phyloP scores from a whole-genome alignment of 2,329 filamentous ascomycete genomes.

The Colletotrichum caudatum region DNA sequence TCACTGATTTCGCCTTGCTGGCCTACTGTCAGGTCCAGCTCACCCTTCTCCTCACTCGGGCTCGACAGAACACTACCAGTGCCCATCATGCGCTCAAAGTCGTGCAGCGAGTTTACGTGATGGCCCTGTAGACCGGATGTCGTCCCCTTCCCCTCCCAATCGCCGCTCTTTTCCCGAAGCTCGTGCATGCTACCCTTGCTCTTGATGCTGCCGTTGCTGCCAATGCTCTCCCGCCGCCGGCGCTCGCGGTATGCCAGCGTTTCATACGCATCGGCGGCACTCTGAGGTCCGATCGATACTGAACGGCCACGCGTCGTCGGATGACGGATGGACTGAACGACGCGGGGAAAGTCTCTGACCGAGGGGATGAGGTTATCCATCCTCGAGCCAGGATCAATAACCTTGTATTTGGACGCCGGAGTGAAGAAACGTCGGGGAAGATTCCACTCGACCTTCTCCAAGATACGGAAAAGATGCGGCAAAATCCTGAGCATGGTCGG shows the following conservation, averaged over 20 bases:
- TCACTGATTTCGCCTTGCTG: slow-evolving; percentile 70
- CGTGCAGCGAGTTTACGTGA: slow-evolving; percentile 61
- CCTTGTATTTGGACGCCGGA: slow-evolving; percentile 89
- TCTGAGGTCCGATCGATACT: slow-evolving; percentile 93
- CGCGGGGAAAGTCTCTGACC: slow-evolving; percentile 85
- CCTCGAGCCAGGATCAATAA: slow-evolving; percentile 75
- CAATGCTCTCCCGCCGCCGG: slow-evolving; percentile 65
- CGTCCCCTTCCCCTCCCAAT: slow-evolving; percentile 54
- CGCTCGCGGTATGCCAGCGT: slow-evolving; percentile 89
- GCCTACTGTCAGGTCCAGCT: slow-evolving; percentile 53
- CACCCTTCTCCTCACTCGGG: slow-evolving; percentile 49
- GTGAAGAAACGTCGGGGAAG: slow-evolving; percentile 92
- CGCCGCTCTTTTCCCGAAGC: slow-evolving; percentile 54
- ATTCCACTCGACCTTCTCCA: slow-evolving; percentile 82
- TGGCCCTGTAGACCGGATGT: slow-evolving; percentile 59
- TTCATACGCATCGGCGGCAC: slow-evolving; percentile 95
- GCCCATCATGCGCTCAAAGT: slow-evolving; percentile 81
- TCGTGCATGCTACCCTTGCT: slow-evolving; percentile 59
- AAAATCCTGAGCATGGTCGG: slow-evolving; percentile 80
- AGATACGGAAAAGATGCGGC: slow-evolving; percentile 87
- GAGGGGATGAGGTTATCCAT: slow-evolving; percentile 89
- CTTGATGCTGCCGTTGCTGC: slow-evolving; percentile 62
- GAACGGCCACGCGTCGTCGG: slow-evolving; percentile 78
- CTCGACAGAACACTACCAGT: slow-evolving; percentile 65
- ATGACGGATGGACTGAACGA: slow-evolving; percentile 85